These are phyloP conservation scores for Noccaea bulbosa DNA, from an alignment of 345 rosid species.

Conservation along the genomic window DNA sequence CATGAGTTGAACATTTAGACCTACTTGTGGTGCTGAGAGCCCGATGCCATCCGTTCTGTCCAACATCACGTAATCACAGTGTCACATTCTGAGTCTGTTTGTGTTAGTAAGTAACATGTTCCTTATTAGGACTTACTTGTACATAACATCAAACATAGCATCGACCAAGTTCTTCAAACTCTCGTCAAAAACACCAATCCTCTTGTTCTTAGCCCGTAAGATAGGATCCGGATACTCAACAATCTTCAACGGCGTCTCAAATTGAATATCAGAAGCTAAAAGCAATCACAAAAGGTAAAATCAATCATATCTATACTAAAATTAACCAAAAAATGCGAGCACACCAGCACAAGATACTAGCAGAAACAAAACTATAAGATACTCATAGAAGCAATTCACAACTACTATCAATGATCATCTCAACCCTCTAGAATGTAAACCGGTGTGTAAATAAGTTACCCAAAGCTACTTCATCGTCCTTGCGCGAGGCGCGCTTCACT, in stretches of 20 bases:
- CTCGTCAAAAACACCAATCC: conserved; percentile 70
- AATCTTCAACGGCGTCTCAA: conserved; percentile 72
- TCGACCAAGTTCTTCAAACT: conserved; percentile 75
- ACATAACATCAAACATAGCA: conserved; percentile 94
- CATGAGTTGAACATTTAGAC: conserved; percentile 86
- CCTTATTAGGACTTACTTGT: conserved; percentile 64
- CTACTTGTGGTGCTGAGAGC: conserved; percentile 97
- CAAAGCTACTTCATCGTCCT: conserved; percentile 51
- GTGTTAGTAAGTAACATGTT: conserved; percentile 1
- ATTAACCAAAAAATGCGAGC: not conserved
- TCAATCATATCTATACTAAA: not conserved
- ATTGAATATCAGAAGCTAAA: conserved; percentile 71
- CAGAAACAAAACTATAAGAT: not conserved
- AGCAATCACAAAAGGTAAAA: not conserved
- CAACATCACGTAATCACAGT: conserved; percentile 46
- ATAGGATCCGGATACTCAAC: conserved; percentile 90
- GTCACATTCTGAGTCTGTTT: conserved; percentile 24
- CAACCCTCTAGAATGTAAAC: not conserved
- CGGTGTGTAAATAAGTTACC: conserved; percentile 44
- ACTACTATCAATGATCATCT: not conserved
- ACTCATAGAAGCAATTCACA: not conserved
- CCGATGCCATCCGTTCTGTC: conserved; percentile 94
- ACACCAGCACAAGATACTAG: not conserved
- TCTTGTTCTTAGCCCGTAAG: conserved; percentile 75
- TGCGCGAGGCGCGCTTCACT: conserved; percentile 54